Evolutionary conservation across 305 asterid species (phyloP).

Genomic region (Fraxinus velutina): DNA sequence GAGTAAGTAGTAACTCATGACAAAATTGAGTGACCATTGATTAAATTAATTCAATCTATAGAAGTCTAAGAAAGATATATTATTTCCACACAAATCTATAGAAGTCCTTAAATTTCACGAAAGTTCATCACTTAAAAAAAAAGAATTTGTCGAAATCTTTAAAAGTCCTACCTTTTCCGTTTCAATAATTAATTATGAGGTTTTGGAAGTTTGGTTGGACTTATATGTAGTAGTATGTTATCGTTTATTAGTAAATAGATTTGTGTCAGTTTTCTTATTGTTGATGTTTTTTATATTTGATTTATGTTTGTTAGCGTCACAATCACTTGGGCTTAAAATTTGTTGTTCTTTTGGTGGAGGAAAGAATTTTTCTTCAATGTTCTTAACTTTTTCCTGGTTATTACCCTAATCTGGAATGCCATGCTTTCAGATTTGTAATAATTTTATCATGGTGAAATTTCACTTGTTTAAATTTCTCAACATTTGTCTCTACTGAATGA

Average conservation of each 20-base stretch:
- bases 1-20: too few species aligned
- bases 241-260: neutral
- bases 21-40: too few species aligned
- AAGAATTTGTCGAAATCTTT: too few species aligned
- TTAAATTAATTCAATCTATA: neutral
- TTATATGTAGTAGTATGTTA: neutral
- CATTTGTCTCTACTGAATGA: neutral
- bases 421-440: neutral
- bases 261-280: neutral
- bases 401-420: neutral
- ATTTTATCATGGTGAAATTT: neutral
- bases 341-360: neutral
- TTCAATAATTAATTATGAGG: neutral
- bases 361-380: neutral
- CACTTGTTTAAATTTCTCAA: neutral
- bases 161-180: neutral
- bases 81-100: neutral
- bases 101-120: neutral
- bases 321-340: neutral
- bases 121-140: neutral
- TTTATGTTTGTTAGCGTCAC: neutral
- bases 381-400: neutral
- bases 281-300: neutral
- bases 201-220: constrained; percentile 4
- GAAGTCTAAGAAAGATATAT: neutral